Base-by-base conservation (phyloP, 139 green algal species). In the Chlamydomonas sp. region DNA sequence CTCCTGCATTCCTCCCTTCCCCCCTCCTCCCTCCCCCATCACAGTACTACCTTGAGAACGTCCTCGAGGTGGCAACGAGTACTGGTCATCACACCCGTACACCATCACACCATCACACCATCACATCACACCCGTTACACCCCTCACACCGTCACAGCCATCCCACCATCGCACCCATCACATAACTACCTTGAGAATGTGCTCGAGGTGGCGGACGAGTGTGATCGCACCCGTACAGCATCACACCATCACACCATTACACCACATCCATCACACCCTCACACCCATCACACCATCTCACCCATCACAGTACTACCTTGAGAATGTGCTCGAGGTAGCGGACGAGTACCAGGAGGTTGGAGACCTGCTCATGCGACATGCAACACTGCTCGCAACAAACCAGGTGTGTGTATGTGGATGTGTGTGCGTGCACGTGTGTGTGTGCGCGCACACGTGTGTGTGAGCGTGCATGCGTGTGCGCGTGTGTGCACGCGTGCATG, bases 271-370 rank as follows among this genome's bases (percentile, higher is more conserved):
- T n/a, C n/a, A n/a, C n/a, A n/a, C n/a, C n/a, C n/a, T n/a, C n/a
- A n/a, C n/a, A 36, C 22, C 36, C 36, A 1, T 16, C 47, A 3
- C n/a, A n/a, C n/a, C n/a, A n/a, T n/a, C n/a, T n/a, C 75, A 91
- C 87, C n/a, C n/a, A 65, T 93, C 91, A 67, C 86, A 97, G 65
- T 79, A 86, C 50, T 97, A 90, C 73, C 67, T 96, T 47, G 88
- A 96, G 78, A 73, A 65, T 13, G 91, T 97, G 29, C 77, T 96
- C 22, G 90, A 96, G 70, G 81, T 79, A 22, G 83, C 82, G 3
- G 87, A 94, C 48, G 84, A 92, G 67, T 96, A 94, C 77, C 87
- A 94, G 36, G 90, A 96, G 61, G 83, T 96, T 33, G 69, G 74
- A 22, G 91, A 96, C 68, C 74, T 97, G 54, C 79, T 96, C 39